These are phyloP conservation scores for Psilocybe cyanescens DNA, from an alignment of 768 basidiomycete species.

Conservation along the genomic window DNA sequence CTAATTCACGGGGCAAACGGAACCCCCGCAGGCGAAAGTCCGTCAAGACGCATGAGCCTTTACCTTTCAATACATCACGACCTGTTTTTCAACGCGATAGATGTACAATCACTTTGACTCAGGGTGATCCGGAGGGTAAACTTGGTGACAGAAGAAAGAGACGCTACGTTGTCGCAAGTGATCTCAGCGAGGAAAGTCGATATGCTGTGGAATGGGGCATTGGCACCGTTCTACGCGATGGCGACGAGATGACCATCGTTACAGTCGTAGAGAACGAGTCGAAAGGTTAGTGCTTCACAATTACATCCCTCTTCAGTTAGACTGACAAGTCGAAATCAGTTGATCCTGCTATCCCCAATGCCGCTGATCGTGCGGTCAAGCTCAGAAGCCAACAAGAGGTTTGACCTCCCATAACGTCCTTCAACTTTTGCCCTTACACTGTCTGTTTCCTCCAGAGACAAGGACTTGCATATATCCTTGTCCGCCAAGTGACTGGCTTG, in stretches of 20 bases:
- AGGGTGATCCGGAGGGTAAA: conserved; percentile 76
- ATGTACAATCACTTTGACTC: conserved; percentile 87
- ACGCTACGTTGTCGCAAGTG: conserved; percentile 90
- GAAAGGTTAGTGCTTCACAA: conserved; percentile 60
- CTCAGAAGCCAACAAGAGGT: conserved; percentile 93
- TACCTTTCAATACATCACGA: conserved; percentile 69
- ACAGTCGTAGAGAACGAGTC: conserved; percentile 92
- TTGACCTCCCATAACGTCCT: neutral
- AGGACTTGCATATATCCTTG: conserved; percentile 84
- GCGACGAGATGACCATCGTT: conserved; percentile 91
- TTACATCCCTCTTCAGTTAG: neutral
- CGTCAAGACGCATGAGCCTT: conserved; percentile 61
- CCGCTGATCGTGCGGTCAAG: conserved; percentile 77
- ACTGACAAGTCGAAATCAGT: conserved; percentile 39
- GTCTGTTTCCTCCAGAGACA: conserved; percentile 63
- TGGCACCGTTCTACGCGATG: conserved; percentile 92
- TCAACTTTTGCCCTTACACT: neutral
- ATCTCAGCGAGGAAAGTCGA: conserved; percentile 90
- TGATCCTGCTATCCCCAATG: conserved; percentile 70
- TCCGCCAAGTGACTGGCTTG: conserved; percentile 86
- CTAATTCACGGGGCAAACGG: conserved; percentile 41
- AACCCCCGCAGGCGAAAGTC: conserved; percentile 64
- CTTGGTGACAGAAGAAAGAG: conserved; percentile 57
- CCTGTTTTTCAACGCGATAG: conserved; percentile 90
- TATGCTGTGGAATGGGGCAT: conserved; percentile 99